Conservation (phyloP, 2,329 filamentous ascomycete species). For the Colletotrichum camelliae region DNA sequence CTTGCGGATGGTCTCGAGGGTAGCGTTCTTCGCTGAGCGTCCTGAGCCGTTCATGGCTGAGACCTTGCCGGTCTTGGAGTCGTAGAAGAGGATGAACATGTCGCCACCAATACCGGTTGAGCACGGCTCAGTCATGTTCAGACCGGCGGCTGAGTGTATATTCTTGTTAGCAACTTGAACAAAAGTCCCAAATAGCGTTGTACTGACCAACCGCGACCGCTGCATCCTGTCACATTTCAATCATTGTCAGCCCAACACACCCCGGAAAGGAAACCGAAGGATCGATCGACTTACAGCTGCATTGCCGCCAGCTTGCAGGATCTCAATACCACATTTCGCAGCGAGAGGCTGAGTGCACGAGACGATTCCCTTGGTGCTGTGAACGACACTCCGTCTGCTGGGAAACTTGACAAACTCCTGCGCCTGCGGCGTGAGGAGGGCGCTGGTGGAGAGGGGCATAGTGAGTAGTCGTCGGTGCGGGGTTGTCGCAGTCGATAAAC, state of each 20-base stretch:
- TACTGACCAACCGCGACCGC: constrained; percentile 84
- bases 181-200: background rate
- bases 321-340: constrained; percentile 82
- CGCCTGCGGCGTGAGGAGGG: constrained; percentile 51
- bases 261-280: background rate
- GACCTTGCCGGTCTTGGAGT: constrained; percentile 81
- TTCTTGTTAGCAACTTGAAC: background rate
- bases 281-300: constrained; percentile 72
- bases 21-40: constrained; percentile 73
- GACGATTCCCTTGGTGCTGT: constrained; percentile 91
- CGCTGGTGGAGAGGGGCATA: constrained; percentile 55
- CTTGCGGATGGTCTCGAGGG: constrained; percentile 72
- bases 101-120: constrained; percentile 97
- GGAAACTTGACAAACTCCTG: constrained; percentile 68
- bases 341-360: constrained; percentile 90
- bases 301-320: constrained; percentile 90
- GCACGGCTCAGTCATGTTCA: constrained; percentile 92
- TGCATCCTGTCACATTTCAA: constrained; percentile 70
- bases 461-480: constrained; percentile 2
- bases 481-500: constrained; percentile 3
- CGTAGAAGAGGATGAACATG: constrained; percentile 94
- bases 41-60: constrained; percentile 92
- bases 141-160: constrained; percentile 71
- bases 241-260: constrained; percentile 13
- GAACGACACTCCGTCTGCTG: constrained; percentile 88